These are phyloP conservation scores for Phialemoniopsis sp. DNA, from an alignment of 2,329 filamentous ascomycete genomes.

Conservation along the genomic window DNA sequence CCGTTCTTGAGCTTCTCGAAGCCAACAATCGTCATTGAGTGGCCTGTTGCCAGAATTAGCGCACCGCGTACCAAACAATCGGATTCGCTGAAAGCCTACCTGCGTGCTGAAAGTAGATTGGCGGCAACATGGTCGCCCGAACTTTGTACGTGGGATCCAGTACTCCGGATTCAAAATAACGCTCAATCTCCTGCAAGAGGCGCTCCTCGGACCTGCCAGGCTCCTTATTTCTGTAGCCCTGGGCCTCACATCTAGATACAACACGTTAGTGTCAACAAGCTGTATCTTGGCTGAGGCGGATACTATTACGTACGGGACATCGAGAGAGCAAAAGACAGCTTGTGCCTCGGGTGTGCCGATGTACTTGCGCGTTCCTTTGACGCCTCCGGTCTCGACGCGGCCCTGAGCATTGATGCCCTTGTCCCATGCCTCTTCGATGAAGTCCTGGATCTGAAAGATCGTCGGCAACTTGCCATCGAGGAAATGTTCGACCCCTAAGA, in stretches of 20 bases:
- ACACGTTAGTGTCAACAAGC: not conserved
- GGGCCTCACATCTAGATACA: conserved; percentile 54
- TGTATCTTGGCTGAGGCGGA: not conserved
- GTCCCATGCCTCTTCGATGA: conserved; percentile 88
- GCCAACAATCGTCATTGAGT: conserved; percentile 87
- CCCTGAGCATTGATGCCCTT: conserved; percentile 72
- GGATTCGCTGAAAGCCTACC: conserved; percentile 37
- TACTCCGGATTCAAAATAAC: conserved; percentile 65
- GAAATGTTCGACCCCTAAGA: conserved; percentile 57
- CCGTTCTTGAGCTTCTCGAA: conserved; percentile 68
- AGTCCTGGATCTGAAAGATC: conserved; percentile 78
- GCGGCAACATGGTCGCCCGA: conserved; percentile 67
- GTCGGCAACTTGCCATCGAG: conserved; percentile 56
- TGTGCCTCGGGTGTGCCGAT: conserved; percentile 91
- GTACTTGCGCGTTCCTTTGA: conserved; percentile 86
- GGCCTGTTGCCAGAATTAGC: conserved; percentile 42
- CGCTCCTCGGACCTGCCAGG: conserved; percentile 43
- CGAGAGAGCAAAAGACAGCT: conserved; percentile 68
- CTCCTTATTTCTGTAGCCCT: conserved; percentile 49
- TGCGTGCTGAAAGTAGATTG: conserved; percentile 86
- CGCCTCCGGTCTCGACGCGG: conserved; percentile 78
- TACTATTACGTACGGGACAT: conserved; percentile 52
- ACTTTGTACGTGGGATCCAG: conserved; percentile 55
- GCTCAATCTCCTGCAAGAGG: conserved; percentile 65
- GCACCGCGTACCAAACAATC: not conserved